A percentile compares a stretch with the other conserved stretches of the same genome.
These are phyloP conservation scores for Myxozyma sirexii DNA, from an alignment of 805 yeast genomes.

Conservation along the genomic window DNA sequence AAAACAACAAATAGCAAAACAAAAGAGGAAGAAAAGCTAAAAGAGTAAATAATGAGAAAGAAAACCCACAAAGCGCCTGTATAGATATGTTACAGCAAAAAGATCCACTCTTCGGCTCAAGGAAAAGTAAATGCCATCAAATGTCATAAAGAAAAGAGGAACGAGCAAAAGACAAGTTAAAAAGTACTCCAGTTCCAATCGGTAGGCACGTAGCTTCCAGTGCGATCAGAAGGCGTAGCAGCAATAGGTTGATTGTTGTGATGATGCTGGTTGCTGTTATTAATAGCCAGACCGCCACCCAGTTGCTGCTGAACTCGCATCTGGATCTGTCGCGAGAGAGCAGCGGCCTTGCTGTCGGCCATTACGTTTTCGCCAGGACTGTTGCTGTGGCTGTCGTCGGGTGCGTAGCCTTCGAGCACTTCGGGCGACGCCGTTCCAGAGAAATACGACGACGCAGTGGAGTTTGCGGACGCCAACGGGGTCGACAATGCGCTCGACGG, in stretches of 20 bases:
- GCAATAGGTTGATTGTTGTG: slow-evolving; percentile 6
- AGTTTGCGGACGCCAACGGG: slow-evolving; percentile 1
- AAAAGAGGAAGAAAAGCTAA: neutral
- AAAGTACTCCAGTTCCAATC: slow-evolving; percentile 40
- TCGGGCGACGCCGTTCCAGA: slow-evolving; percentile 11
- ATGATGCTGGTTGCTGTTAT: neutral
- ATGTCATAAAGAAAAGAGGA: neutral
- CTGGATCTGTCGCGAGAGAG: slow-evolving; percentile 19
- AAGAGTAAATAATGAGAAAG: neutral
- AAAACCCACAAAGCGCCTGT: neutral
- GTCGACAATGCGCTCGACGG: slow-evolving; percentile 1
- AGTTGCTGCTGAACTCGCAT: slow-evolving; percentile 24
- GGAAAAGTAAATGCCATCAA: neutral
- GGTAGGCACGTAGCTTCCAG: slow-evolving; percentile 37
- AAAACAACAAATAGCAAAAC: neutral
- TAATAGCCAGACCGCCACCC: slow-evolving; percentile 15
- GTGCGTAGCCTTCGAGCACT: slow-evolving; percentile 10
- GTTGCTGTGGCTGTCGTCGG: neutral
- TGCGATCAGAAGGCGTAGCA: slow-evolving; percentile 23
- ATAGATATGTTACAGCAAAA: neutral
- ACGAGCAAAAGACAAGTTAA: slow-evolving; percentile 12
- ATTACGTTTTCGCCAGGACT: neutral
- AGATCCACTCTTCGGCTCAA: neutral
- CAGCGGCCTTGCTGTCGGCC: slow-evolving; percentile 4
- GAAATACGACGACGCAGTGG: neutral